These are phyloP conservation scores for Talaromyces pinophilus DNA, from an alignment of 2,329 filamentous ascomycete species.

Conservation along the genomic window DNA sequence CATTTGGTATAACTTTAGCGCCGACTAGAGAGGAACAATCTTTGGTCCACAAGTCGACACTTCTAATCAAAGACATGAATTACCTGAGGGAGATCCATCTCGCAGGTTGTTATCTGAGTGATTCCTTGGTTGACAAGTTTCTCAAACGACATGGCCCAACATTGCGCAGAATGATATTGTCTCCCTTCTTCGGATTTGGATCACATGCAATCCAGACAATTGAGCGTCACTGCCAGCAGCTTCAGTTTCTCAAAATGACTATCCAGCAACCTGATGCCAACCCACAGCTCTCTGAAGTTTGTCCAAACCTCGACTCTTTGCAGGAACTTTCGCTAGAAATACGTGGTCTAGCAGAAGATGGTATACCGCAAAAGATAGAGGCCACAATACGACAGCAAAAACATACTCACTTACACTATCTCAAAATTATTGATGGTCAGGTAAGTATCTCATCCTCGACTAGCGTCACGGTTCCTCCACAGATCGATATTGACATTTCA, in stretches of 20 bases:
- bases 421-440: neutral
- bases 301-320: neutral
- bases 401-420: neutral
- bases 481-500: neutral
- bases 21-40: neutral
- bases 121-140: neutral
- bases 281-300: neutral
- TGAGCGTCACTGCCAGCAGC: neutral
- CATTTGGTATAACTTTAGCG: neutral
- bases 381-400: neutral
- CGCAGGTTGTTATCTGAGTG: neutral
- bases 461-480: neutral
- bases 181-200: neutral
- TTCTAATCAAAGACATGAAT: neutral
- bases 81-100: neutral
- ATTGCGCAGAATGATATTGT: neutral
- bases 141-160: neutral
- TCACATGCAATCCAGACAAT: neutral
- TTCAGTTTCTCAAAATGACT: neutral
- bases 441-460: neutral
- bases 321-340: neutral
- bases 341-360: neutral
- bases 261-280: neutral
- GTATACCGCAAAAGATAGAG: neutral
- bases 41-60: neutral